A percentile compares a stretch with the other conserved stretches of the same genome.
phyloP scores from a whole-genome alignment of 192 early-diverging fungal species.

The Umbelopsis isabellina region DNA sequence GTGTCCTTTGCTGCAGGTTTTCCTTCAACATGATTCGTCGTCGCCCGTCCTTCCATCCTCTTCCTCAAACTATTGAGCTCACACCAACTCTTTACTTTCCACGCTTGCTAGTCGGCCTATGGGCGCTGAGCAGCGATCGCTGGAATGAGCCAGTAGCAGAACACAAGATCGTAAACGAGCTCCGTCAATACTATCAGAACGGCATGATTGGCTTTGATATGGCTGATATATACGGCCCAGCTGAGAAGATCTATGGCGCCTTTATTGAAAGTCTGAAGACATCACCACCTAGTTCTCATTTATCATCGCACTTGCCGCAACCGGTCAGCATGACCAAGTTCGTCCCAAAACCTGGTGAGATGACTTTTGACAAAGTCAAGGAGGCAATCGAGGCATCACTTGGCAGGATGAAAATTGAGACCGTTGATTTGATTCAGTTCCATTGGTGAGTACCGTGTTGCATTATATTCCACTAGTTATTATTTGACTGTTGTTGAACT shows the following conservation, averaged over 20 bases:
- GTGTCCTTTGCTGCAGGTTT: background rate
- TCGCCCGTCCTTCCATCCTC: slow-evolving; percentile 3
- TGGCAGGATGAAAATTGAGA: background rate
- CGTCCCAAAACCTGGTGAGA: slow-evolving; percentile 1
- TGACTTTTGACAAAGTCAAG: background rate
- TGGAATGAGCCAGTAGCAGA: slow-evolving; percentile 20
- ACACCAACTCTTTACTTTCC: slow-evolving; percentile 11
- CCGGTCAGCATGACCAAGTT: slow-evolving; percentile 17
- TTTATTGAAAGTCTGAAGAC: slow-evolving; percentile 19
- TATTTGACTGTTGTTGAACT: background rate
- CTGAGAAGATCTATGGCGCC: slow-evolving; percentile 13
- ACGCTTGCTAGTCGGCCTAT: slow-evolving; percentile 13
- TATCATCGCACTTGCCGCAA: background rate
- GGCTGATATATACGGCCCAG: slow-evolving; percentile 22
- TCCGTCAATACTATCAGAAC: slow-evolving; percentile 16
- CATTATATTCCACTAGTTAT: background rate
- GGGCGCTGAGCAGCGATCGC: background rate
- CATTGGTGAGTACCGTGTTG: background rate
- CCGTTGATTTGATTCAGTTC: slow-evolving; percentile 12
- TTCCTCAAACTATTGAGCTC: slow-evolving; percentile 1
- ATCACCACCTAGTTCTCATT: slow-evolving; percentile 9
- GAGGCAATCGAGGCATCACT: background rate
- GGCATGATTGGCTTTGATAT: slow-evolving; percentile 20
- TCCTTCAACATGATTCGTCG: background rate
- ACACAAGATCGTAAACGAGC: slow-evolving; percentile 9